Percentiles rank a stretch among this genome's conserved stretches.
Conservation (phyloP, 1,284 basidiomycete genomes). For the Cutaneotrichosporon sp. region DNA sequence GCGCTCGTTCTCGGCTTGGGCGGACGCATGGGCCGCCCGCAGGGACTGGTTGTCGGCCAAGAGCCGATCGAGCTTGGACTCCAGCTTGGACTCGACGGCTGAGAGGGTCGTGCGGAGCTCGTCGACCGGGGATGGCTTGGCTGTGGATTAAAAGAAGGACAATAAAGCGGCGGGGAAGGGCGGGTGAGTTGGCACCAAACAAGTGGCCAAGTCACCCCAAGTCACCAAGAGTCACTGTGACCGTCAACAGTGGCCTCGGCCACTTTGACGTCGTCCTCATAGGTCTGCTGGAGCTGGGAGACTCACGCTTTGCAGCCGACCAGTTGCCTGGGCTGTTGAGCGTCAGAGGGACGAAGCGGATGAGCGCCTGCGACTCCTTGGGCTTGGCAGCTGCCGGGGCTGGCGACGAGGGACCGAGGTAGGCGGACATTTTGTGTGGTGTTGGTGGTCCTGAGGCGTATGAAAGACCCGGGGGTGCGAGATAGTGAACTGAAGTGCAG, state of each 20-base stretch:
- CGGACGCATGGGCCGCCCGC: neutral
- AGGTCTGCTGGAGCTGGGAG: too few relatives aligned
- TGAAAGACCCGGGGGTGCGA: too few relatives aligned
- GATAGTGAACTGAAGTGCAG: too few relatives aligned
- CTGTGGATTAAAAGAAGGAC: too few relatives aligned
- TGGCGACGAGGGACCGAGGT: neutral
- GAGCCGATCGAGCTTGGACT: neutral
- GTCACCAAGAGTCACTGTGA: too few relatives aligned
- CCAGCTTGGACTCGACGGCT: neutral
- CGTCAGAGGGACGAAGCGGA: neutral
- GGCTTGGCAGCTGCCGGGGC: neutral
- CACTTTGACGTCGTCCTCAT: too few relatives aligned
- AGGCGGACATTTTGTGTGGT: neutral
- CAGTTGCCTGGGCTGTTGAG: neutral
- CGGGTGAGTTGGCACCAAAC: too few relatives aligned
- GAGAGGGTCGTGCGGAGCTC: neutral
- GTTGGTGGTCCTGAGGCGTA: too few relatives aligned
- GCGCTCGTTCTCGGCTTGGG: neutral
- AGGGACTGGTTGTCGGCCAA: neutral
- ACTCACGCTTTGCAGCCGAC: neutral
- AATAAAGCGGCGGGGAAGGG: neutral
- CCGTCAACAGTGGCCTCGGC: too few relatives aligned
- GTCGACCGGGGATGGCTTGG: neutral
- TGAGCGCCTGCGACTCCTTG: neutral
- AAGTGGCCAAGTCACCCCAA: too few relatives aligned